Base-by-base conservation (phyloP, 208 protist species). In the Leptomonas pyrrhocoris region DNA sequence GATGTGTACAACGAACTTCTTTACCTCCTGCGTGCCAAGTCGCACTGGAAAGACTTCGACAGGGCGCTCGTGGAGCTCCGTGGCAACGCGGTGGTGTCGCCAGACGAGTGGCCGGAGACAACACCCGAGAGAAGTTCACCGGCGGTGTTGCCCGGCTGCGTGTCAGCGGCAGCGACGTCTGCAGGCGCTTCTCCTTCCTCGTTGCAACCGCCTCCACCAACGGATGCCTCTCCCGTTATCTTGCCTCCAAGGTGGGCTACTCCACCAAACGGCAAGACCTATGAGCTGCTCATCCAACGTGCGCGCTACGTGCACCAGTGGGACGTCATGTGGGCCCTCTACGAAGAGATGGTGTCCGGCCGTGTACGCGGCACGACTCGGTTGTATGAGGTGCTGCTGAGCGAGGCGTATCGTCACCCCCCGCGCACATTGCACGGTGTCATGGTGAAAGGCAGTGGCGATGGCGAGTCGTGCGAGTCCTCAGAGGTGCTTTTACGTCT, bases 1-100 rank as follows among this genome's bases (percentile, higher is more conserved):
- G 80, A 85, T 54, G 57, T 95, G 21, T 95, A 85, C 72, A 95
- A 95, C 63, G 87, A 88, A 53, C 71, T 92, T 55, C 75, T 95
- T 34, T 92, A 89, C 49, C 70, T 94, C 6, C 74, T 91, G 15
- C 87, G 90, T 23, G 68, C 72, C 53, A 80, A 74, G 1, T 45
- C 68, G 11, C 81, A 90, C 50, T 67, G 77, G 36, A 49, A 48
- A 2, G 67, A 80, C 19, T 95, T 91, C 69, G 65, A 93, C 34
- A 43, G 42, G 16, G 19, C 86, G 18, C 78, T 95, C 1, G 48
- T 74, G 18, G 67, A 87, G 60, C 83, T 87, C 23, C 88, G 90
- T 48, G 90, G 90, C n/a, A 86, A 84, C 34, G 60, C 69, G 25
- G 55, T 85, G 31, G 46, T 66, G 9, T 18, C 60, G 16, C 27